These are phyloP conservation scores for Drechslerella coelobrocha DNA, from an alignment of 2,329 filamentous ascomycete genomes.

Conservation along the genomic window DNA sequence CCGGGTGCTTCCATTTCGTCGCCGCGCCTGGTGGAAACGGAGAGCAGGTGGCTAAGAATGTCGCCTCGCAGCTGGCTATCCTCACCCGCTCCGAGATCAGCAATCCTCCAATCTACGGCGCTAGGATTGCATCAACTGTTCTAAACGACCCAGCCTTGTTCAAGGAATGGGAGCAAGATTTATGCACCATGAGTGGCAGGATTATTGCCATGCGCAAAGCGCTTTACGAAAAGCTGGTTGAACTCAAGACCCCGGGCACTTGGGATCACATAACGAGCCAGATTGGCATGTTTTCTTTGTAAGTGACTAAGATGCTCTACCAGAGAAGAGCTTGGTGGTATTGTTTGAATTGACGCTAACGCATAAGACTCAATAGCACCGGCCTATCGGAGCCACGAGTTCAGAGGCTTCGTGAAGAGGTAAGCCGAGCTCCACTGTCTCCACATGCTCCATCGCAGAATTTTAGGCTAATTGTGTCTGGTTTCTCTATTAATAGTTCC, in stretches of 20 bases:
- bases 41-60: conserved; percentile 84
- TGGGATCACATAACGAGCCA: conserved; percentile 99
- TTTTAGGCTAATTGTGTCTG: conserved; percentile 32
- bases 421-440: conserved; percentile 56
- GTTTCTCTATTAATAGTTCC: conserved; percentile 67
- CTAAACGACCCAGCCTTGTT: conserved; percentile 84
- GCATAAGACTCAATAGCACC: conserved; percentile 65
- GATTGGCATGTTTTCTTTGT: conserved; percentile 97
- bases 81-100: conserved; percentile 96
- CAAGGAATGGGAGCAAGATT: conserved; percentile 92
- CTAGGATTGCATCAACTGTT: conserved; percentile 90
- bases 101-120: conserved; percentile 95
- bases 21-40: conserved; percentile 68
- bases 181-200: conserved; percentile 98
- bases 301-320: conserved; percentile 18
- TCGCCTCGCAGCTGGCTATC: conserved; percentile 98
- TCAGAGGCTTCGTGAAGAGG: conserved; percentile 86
- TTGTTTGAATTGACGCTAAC: conserved; percentile 13
- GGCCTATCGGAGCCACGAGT: conserved; percentile 90
- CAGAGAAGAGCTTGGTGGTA: conserved; percentile 9
- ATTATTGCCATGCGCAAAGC: conserved; percentile 98
- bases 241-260: conserved; percentile 92
- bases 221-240: conserved; percentile 92
- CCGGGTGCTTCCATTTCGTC: conserved; percentile 94
- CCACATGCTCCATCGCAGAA: conserved; percentile 18